These are phyloP conservation scores for Irpex sp. DNA, from an alignment of 1,284 basidiomycete genomes.

Conservation along the genomic window DNA sequence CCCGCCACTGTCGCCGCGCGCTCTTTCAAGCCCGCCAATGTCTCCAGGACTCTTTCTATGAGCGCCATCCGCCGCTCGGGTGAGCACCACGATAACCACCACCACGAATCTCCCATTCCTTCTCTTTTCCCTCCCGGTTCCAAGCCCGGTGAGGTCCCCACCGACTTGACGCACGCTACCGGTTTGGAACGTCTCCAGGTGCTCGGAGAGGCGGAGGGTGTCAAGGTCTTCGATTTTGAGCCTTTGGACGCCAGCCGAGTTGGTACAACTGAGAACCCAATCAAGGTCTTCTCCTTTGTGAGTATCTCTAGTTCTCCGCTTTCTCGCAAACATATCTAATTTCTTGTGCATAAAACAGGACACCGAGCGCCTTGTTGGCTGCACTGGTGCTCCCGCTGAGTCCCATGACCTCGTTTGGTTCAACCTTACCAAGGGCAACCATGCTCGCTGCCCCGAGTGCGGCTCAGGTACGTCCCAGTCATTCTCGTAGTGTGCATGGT, in stretches of 20 bases:
- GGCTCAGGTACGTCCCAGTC: constrained; percentile 65
- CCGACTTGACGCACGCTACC: constrained; percentile 88
- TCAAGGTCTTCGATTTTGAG: constrained; percentile 88
- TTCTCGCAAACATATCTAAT: not conserved
- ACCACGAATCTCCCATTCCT: constrained; percentile 32
- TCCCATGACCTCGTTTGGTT: constrained; percentile 92
- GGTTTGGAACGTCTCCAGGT: constrained; percentile 96
- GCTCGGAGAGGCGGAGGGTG: constrained; percentile 83
- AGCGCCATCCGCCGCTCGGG: constrained; percentile 46
- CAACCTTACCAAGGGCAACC: constrained; percentile 60
- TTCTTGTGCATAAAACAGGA: constrained; percentile 45
- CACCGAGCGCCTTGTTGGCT: constrained; percentile 80
- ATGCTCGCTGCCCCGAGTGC: constrained; percentile 85
- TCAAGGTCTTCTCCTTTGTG: constrained; percentile 87
- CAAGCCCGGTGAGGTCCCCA: constrained; percentile 77
- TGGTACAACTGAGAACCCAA: constrained; percentile 87
- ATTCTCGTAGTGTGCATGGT: not conserved
- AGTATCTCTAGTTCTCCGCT: constrained; percentile 32
- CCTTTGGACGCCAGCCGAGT: constrained; percentile 85
- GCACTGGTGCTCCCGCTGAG: constrained; percentile 89
- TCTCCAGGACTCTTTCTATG: constrained; percentile 54
- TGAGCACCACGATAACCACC: constrained; percentile 44
- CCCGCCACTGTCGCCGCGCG: constrained; percentile 34
- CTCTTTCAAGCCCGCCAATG: constrained; percentile 22
- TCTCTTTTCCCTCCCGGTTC: constrained; percentile 72